phyloP scores from a whole-genome alignment of 2,329 filamentous ascomycete genomes.

The Cladobotryum mycophilum region DNA sequence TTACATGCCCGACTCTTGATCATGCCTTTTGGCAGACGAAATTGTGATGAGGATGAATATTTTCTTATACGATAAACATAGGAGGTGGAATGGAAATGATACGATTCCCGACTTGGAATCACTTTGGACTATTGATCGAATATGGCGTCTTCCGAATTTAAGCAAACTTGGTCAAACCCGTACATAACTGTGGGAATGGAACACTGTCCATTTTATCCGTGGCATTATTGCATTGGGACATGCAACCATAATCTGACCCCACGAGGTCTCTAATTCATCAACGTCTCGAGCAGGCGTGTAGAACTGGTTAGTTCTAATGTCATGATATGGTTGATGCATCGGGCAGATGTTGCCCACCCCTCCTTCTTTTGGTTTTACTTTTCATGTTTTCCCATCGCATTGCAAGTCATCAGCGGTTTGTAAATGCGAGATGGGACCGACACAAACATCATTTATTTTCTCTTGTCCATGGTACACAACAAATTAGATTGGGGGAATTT shows the following conservation, averaged over 20 bases:
- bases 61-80: slow-evolving; percentile 17
- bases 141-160: slow-evolving; percentile 23
- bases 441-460: slow-evolving; percentile 6
- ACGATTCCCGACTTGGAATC: slow-evolving; percentile 22
- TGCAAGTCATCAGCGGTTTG: slow-evolving; percentile 1
- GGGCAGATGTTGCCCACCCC: neutral
- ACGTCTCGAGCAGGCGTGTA: too few relatives aligned
- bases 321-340: too few relatives aligned
- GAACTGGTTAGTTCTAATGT: too few relatives aligned
- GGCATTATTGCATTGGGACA: slow-evolving; percentile 43
- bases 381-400: slow-evolving; percentile 3
- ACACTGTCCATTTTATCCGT: slow-evolving; percentile 30
- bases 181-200: slow-evolving; percentile 30
- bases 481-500: slow-evolving; percentile 28
- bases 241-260: too few relatives aligned
- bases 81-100: slow-evolving; percentile 20
- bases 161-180: slow-evolving; percentile 23
- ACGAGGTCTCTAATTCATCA: too few relatives aligned
- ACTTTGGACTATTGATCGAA: slow-evolving; percentile 28
- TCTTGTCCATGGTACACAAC: slow-evolving; percentile 17
- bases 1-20: too few relatives aligned
- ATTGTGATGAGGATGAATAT: neutral
- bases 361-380: neutral
- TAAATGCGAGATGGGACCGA: neutral
- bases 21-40: too few relatives aligned